Percentiles rank a stretch among this genome's conserved stretches.
phyloP scores from a whole-genome alignment of 2,329 filamentous ascomycete genomes.

The Colletotrichum brevisporum region DNA sequence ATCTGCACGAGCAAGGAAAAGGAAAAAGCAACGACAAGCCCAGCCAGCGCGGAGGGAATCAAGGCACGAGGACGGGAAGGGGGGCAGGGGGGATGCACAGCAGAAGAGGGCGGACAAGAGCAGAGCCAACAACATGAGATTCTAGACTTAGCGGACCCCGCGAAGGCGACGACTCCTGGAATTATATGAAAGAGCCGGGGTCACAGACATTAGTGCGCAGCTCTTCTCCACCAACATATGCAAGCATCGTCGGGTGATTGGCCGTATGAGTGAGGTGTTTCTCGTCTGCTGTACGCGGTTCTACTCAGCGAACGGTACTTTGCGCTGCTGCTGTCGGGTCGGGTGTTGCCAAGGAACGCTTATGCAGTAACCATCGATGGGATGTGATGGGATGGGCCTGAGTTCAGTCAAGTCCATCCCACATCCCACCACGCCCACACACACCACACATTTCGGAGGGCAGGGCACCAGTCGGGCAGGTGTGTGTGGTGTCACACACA shows the following conservation, averaged over 20 bases:
- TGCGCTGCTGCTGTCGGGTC: background rate
- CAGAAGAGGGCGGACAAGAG: background rate
- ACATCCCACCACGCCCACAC: background rate
- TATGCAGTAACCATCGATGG: slow-evolving; percentile 10
- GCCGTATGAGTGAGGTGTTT: slow-evolving; percentile 10
- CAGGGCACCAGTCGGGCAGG: slow-evolving; percentile 28
- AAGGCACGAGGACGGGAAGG: background rate
- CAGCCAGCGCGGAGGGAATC: background rate
- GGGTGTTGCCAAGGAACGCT: slow-evolving; percentile 7
- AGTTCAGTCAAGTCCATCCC: background rate
- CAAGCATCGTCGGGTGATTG: slow-evolving; percentile 19
- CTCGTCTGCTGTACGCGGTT: background rate
- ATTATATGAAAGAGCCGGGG: slow-evolving; percentile 36
- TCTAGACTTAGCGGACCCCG: slow-evolving; percentile 35
- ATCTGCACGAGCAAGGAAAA: background rate
- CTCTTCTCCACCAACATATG: slow-evolving; percentile 28
- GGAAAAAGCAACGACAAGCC: background rate
- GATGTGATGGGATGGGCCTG: background rate
- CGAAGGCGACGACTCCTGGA: slow-evolving; percentile 35
- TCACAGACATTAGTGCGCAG: slow-evolving; percentile 15
- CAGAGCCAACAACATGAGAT: slow-evolving; percentile 30
- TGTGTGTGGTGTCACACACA: slow-evolving; percentile 8
- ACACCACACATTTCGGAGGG: slow-evolving; percentile 14
- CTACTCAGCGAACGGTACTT: slow-evolving; percentile 11
- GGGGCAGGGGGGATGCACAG: background rate